Conservation (phyloP, 2,329 filamentous ascomycete genomes). For the Penicillium sp. region DNA sequence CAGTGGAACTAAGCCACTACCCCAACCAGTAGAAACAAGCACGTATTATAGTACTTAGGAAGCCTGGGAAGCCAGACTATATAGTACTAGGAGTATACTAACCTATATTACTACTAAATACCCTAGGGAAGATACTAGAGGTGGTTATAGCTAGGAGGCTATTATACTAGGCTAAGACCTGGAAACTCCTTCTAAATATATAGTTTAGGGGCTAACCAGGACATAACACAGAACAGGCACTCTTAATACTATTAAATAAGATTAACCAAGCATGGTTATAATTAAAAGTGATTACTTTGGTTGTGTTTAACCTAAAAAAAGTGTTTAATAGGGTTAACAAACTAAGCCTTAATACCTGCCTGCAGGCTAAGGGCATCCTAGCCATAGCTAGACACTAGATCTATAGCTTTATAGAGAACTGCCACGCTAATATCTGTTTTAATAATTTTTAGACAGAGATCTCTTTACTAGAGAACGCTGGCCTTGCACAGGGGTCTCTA, state of each 20-base stretch:
- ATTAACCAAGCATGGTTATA: constrained; percentile 24
- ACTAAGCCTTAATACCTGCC: constrained; percentile 11
- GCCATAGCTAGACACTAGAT: constrained; percentile 19
- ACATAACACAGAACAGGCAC: constrained; percentile 26
- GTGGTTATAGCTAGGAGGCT: constrained; percentile 14
- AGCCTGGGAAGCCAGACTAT: constrained; percentile 34
- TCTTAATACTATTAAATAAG: constrained; percentile 26
- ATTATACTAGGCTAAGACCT: no score
- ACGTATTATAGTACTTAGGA: constrained; percentile 30
- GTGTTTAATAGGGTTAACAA: constrained; percentile 27
- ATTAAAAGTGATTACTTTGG: constrained; percentile 24
- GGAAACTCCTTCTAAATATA: constrained; percentile 26
- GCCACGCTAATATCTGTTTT: constrained; percentile 23
- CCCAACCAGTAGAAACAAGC: constrained; percentile 24
- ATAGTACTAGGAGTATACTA: constrained; percentile 27
- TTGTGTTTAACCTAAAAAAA: constrained; percentile 26
- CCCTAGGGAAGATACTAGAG: constrained; percentile 29
- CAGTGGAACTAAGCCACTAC: constrained; percentile 24
- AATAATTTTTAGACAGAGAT: constrained; percentile 23
- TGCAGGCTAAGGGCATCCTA: constrained; percentile 9
- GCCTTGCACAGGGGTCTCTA: constrained; percentile 32
- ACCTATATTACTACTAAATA: constrained; percentile 33
- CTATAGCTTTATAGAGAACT: constrained; percentile 25
- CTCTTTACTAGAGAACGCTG: constrained; percentile 14
- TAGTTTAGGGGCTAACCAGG: constrained; percentile 30